A percentile compares a stretch with the other conserved stretches of the same genome.
Evolutionary conservation across 2,329 filamentous ascomycete species (phyloP).

Genomic region (Neocucurbitaria cava): DNA sequence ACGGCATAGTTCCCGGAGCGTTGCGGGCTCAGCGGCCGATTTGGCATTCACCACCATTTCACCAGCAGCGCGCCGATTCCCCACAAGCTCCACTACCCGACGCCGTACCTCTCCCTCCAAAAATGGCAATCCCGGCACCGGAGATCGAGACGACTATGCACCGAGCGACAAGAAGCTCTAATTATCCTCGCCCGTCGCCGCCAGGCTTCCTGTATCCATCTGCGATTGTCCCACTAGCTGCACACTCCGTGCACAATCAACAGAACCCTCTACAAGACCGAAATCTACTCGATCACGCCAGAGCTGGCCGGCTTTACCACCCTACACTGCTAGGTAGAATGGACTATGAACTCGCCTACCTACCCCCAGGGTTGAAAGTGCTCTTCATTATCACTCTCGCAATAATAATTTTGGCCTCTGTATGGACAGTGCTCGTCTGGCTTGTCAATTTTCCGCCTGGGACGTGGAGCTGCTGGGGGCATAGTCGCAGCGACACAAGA

Average conservation of each 20-base stretch:
- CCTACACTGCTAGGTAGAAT: neutral
- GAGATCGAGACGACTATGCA: neutral
- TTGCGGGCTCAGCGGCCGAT: neutral
- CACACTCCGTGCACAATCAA: neutral
- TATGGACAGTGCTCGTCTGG: conserved; percentile 17
- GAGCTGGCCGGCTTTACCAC: neutral
- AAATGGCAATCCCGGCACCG: neutral
- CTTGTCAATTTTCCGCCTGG: conserved; percentile 26
- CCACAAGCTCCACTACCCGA: neutral
- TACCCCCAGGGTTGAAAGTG: conserved; percentile 10
- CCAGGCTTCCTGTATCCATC: conserved; percentile 14
- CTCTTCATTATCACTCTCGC: conserved; percentile 3
- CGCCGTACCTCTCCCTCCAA: neutral
- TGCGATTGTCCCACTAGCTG: conserved; percentile 8
- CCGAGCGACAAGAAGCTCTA: neutral
- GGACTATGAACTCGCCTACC: conserved; percentile 10
- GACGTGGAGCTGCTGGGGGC: conserved; percentile 2
- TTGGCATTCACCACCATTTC: neutral
- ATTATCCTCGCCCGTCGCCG: conserved; percentile 11
- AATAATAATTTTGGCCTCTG: conserved; percentile 5
- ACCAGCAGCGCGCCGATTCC: neutral
- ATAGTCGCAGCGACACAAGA: neutral
- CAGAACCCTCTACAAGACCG: neutral
- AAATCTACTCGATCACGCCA: neutral
- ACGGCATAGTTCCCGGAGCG: neutral